Evolutionary conservation across 176 grass and related monocot species (phyloP).

Genomic region (Musa acuminata): DNA sequence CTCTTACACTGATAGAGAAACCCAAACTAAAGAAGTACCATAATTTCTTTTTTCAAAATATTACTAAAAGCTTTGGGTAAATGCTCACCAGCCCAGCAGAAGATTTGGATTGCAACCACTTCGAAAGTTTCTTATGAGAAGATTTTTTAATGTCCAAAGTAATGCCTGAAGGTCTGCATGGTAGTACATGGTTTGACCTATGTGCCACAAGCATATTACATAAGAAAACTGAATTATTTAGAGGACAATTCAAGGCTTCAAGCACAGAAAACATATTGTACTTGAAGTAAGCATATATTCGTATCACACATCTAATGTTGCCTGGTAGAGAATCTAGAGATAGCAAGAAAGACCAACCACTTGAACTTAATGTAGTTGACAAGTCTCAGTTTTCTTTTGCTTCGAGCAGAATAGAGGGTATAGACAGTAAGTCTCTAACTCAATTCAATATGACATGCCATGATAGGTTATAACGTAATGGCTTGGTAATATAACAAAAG

Average conservation of each 20-base stretch:
- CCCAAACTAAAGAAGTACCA: neutral
- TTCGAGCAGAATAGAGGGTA: neutral
- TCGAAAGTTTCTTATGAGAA: conserved; percentile 84
- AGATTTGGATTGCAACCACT: conserved; percentile 94
- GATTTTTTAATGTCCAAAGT: conserved; percentile 92
- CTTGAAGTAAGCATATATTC: neutral
- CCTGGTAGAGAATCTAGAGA: neutral
- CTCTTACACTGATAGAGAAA: neutral
- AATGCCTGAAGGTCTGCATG: conserved; percentile 72
- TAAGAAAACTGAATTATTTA: neutral
- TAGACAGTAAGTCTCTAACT: neutral
- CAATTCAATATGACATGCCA: neutral
- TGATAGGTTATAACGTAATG: neutral
- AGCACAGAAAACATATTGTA: conserved; percentile 1
- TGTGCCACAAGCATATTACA: neutral
- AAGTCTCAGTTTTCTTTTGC: neutral
- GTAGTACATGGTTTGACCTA: conserved; percentile 88
- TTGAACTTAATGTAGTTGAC: neutral
- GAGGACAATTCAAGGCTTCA: neutral
- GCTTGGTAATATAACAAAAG: neutral
- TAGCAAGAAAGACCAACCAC: neutral
- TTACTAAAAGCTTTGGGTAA: neutral
- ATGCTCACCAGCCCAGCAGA: conserved; percentile 65
- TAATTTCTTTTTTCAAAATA: neutral
- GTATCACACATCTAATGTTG: neutral